Evolutionary conservation across 2,329 filamentous ascomycete genomes (phyloP), one percentile per base, ranked within the genome.

Genomic region (Paecilomyces niveus): DNA sequence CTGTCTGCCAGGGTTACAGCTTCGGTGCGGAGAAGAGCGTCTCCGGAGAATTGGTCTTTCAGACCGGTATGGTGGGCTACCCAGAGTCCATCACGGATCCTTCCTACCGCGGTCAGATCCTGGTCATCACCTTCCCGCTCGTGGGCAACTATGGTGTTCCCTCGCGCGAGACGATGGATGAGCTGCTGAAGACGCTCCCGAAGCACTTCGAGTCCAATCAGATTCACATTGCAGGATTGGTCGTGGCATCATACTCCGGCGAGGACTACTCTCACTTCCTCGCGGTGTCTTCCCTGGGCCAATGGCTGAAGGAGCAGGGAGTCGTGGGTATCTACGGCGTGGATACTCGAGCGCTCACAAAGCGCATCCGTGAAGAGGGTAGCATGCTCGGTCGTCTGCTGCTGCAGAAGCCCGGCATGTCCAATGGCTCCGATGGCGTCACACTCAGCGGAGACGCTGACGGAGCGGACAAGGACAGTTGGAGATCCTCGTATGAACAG

Each of bases 41-140:
- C 70, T 89, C 93, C 65, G 94, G 94, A 75, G 94, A 99, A 82
- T 83, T 99, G 74, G 94, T 99, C 78, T 99, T 99, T 81, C 93
- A 97, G 83, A 99, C 94, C 59, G 94, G 94, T 77, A 96, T 97
- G 92, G 94, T 97, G 68, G 94, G 94, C 71, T 99, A 99, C 75
- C 92, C 94, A 50, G 94, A 99, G 81, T 95, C 89, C 54, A 87
- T 93, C 83, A 92, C 89, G 70, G 89, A 93, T 70, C 89, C 89
- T 56, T 93, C 89, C 21, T 93, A 93, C 80, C 88, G 89, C 65
- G 89, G 94, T 66, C 93, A 99, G 80, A 96, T 99, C 68, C 84
- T 99, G 67, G 92, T 97, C 76, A 87, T 97, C 70, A 99, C 93
- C 57, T 97, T 96, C 75, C 94, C 93, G 59, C 82, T 97, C 45